Conservation (phyloP, 148 eudicot species). For the Oxyria digyna region DNA sequence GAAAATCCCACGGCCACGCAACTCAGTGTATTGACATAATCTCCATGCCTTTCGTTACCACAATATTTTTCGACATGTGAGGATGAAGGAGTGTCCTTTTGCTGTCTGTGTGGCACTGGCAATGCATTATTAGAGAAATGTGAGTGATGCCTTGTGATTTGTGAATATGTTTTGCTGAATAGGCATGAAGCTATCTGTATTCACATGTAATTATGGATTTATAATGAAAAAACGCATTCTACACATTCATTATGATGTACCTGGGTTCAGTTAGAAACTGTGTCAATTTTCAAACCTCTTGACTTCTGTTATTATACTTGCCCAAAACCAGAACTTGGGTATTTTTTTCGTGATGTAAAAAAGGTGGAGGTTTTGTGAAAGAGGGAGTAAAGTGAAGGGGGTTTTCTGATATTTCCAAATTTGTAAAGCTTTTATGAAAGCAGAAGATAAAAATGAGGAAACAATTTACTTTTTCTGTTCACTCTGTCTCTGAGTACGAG, state of each 20-base stretch:
- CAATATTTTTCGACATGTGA: too few relatives aligned
- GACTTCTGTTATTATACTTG: too few relatives aligned
- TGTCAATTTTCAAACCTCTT: not conserved
- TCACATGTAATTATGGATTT: not conserved
- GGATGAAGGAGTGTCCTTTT: too few relatives aligned
- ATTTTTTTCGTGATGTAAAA: not conserved
- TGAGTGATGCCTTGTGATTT: not conserved
- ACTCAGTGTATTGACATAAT: not conserved
- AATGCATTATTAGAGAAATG: not conserved
- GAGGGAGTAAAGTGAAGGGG: not conserved
- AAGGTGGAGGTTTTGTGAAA: not conserved
- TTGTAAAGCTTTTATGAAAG: not conserved
- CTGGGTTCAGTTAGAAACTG: not conserved
- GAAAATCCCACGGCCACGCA: conserved; percentile 28
- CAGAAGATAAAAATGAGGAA: not conserved
- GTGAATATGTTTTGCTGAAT: not conserved
- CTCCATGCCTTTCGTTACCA: not conserved
- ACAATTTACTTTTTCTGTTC: not conserved
- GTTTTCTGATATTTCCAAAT: not conserved
- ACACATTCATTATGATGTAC: not conserved
- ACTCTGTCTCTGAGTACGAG: not conserved
- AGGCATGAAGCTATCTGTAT: not conserved
- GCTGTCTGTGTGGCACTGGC: not conserved
- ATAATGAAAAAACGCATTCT: not conserved
- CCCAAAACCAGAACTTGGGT: too few relatives aligned